Percentiles rank a stretch among this genome's conserved stretches.
phyloP scores from a whole-genome alignment of 768 basidiomycete genomes.

The Hebeloma cylindrosporum region DNA sequence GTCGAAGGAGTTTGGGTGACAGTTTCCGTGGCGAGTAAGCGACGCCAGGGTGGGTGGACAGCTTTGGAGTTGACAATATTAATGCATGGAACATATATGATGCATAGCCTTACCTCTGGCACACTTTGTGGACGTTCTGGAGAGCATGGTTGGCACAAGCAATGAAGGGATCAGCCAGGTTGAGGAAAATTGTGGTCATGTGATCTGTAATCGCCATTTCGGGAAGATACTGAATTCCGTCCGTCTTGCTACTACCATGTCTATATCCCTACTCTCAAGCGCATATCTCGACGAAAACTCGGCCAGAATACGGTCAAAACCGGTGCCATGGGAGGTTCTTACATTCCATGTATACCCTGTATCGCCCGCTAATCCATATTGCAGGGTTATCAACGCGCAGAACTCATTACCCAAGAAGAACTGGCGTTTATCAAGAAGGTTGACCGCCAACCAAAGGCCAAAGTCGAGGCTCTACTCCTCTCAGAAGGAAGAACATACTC shows the following conservation, averaged over 20 bases:
- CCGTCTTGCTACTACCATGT: conserved; percentile 44
- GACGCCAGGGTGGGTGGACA: conserved; percentile 26
- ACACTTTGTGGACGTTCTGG: conserved; percentile 21
- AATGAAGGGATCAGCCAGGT: not conserved
- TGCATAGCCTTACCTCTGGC: conserved; percentile 16
- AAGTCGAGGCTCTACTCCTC: conserved; percentile 73
- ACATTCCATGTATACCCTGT: not conserved
- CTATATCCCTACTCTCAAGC: conserved; percentile 76
- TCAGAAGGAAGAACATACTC: conserved; percentile 86
- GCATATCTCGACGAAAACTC: conserved; percentile 85
- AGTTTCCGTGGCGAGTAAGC: conserved; percentile 47
- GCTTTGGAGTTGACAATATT: not conserved
- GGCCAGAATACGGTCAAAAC: conserved; percentile 84
- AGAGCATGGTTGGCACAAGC: conserved; percentile 18
- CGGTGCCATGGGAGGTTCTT: conserved; percentile 95
- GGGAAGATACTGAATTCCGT: conserved; percentile 4
- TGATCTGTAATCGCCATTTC: conserved; percentile 11
- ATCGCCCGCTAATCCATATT: conserved; percentile 14
- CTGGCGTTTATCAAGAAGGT: conserved; percentile 87
- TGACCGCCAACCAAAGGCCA: conserved; percentile 74
- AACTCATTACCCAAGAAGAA: conserved; percentile 85
- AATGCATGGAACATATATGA: not conserved
- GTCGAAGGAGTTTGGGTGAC: conserved; percentile 17
- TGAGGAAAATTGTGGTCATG: conserved; percentile 22
- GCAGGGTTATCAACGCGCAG: conserved; percentile 94